Evolutionary conservation across 2,329 filamentous ascomycete genomes (phyloP), one percentile per base, ranked within the genome.

Genomic region (Penicillium sp.): DNA sequence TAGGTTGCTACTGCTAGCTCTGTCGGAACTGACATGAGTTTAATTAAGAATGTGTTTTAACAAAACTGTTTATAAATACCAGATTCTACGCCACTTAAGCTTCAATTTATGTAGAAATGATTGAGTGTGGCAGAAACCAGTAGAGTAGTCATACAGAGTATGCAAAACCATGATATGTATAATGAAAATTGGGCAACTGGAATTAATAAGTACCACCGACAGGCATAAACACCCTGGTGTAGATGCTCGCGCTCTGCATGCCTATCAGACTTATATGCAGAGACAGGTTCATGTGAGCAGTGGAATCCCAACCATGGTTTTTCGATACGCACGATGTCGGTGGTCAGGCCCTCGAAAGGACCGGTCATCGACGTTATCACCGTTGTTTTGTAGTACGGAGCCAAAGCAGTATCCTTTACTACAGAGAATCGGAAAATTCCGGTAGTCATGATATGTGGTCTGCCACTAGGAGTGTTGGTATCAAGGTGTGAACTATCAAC

Each of bases 1-100:
- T 18, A 26, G 3, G 18, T 26, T 5, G 14, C 14, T 14, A 6
- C 16, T 29, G 40, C 16, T 18, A n/a, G 7, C 7, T 8, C 82
- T 1, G 80, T 78, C 20, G 38, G 20, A 40, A 22, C 34, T 18
- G n/a, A 37, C 13, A 14, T 3, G 11, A 7, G 1, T 22, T 11
- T 22, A 10, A 32, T 5, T 10, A 5, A 5, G 22, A 26, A n/a
- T 42, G 14, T n/a, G 14, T 26, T 6, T 8, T 22, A 10, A 1
- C 3, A 16, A 11, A 26, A 13, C 20, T 22, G 11, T 40, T 5
- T 14, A 14, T 35, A 1, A n/a, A 29, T 24, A 16, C 6, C 10
- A 7, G 11, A n/a, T n/a, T 26, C 16, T 16, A 43, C 24, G 13
- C 10, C 1, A 43, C 6, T 11, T n/a, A 4, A 9, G 16, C n/a